Percentiles rank a stretch among this genome's conserved stretches.
These are phyloP conservation scores for Cladophialophora bantiana DNA, from an alignment of 2,329 filamentous ascomycete genomes.

Conservation along the genomic window DNA sequence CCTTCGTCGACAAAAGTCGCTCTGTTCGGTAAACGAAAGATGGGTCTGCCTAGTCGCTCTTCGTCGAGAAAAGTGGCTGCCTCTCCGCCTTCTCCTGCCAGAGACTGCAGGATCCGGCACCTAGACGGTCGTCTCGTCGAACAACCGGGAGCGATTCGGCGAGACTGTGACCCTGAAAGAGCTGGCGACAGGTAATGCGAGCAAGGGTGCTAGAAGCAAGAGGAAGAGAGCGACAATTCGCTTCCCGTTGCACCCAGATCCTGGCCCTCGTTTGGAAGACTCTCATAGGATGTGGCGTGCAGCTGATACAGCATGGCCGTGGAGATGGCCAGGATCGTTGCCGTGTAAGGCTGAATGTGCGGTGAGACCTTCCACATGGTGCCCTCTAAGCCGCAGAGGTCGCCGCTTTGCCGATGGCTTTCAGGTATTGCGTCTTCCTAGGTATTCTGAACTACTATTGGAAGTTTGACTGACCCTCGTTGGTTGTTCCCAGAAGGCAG, in stretches of 20 bases:
- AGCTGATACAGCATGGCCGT: not conserved
- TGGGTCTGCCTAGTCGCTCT: not conserved
- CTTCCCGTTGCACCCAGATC: not conserved
- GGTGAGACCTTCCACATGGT: not conserved
- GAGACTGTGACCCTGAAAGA: not conserved
- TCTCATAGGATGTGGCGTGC: not conserved
- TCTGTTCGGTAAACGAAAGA: not conserved
- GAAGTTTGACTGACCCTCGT: not conserved
- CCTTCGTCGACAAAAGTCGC: not conserved
- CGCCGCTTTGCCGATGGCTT: not conserved
- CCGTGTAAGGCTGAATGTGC: conserved; percentile 2
- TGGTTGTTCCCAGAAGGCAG: not conserved
- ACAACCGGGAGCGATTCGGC: not conserved
- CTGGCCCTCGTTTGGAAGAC: conserved; percentile 1
- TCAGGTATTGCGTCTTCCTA: not conserved
- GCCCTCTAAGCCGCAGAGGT: not conserved
- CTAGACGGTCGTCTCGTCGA: not conserved
- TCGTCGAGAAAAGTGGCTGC: not conserved
- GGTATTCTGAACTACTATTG: not conserved
- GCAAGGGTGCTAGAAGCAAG: not conserved
- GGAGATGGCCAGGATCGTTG: not conserved
- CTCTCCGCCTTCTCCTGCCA: not conserved
- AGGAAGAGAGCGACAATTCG: not conserved
- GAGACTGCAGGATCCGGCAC: not conserved
- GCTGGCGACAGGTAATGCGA: not conserved